These are phyloP conservation scores for Neovahlkampfia damariscottae DNA, from an alignment of 78 protist genomes.

Conservation along the genomic window DNA sequence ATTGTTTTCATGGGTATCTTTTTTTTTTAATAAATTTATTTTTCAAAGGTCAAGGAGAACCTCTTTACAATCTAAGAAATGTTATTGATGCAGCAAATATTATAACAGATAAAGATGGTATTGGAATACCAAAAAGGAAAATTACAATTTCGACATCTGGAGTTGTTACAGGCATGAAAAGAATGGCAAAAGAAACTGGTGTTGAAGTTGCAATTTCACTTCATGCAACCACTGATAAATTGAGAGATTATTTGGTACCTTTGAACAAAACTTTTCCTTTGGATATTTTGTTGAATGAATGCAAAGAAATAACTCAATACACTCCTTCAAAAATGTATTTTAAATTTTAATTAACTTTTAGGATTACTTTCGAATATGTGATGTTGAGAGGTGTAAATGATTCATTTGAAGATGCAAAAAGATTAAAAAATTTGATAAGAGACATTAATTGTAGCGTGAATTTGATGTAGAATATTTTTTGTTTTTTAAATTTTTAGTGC, in stretches of 20 bases:
- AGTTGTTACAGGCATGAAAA: background rate
- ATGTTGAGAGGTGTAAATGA: background rate
- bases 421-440: background rate
- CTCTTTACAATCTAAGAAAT: background rate
- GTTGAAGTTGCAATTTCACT: background rate
- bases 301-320: background rate
- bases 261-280: slow-evolving; percentile 1
- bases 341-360: too few species aligned
- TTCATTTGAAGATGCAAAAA: background rate
- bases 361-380: background rate
- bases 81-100: background rate
- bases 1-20: too few species aligned
- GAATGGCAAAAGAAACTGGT: background rate
- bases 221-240: background rate
- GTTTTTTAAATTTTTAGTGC: too few species aligned
- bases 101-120: background rate
- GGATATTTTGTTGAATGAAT: background rate
- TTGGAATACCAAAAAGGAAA: background rate
- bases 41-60: background rate
- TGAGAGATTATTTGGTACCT: background rate
- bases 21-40: too few species aligned
- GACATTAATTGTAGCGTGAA: background rate
- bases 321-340: background rate
- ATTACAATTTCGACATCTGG: background rate
- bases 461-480: too few species aligned